Evolutionary conservation across 2,329 filamentous ascomycete species (phyloP).

Genomic region (Claviceps fusiformis): DNA sequence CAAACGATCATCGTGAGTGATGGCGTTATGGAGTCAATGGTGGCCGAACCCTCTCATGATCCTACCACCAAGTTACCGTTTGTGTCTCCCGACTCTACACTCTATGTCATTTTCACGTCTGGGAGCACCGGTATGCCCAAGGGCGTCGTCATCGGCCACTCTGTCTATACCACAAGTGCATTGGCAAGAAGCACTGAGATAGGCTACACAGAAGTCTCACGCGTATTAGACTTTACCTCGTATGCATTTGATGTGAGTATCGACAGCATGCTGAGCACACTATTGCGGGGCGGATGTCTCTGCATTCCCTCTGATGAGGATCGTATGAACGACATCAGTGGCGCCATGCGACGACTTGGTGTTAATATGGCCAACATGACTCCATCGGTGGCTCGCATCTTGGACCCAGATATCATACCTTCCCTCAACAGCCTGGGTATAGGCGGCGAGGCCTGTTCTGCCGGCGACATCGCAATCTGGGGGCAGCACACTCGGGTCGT

Average conservation of each 20-base stretch:
- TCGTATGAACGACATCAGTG: constrained; percentile 31
- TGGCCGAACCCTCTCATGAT: background rate
- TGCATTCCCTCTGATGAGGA: constrained; percentile 19
- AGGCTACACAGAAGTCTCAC: background rate
- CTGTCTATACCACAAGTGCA: background rate
- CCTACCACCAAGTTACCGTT: background rate
- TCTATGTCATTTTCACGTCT: background rate
- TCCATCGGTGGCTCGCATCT: constrained; percentile 12
- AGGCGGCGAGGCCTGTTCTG: constrained; percentile 1
- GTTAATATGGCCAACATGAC: constrained; percentile 33
- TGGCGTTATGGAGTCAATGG: background rate
- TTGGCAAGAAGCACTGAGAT: constrained; percentile 2
- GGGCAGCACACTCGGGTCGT: background rate
- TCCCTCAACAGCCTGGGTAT: background rate
- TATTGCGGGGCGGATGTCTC: constrained; percentile 5
- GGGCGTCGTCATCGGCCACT: constrained; percentile 12
- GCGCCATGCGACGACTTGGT: constrained; percentile 23
- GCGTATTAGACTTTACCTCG: constrained; percentile 7
- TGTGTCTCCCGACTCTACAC: background rate
- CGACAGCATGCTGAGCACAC: constrained; percentile 3
- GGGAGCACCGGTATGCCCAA: constrained; percentile 12
- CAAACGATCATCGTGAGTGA: background rate
- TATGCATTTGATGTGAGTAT: constrained; percentile 7
- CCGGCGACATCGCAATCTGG: constrained; percentile 1
- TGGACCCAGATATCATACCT: background rate